phyloP scores from a whole-genome alignment of 768 basidiomycete species.

The Termitomyces eurrhizus region DNA sequence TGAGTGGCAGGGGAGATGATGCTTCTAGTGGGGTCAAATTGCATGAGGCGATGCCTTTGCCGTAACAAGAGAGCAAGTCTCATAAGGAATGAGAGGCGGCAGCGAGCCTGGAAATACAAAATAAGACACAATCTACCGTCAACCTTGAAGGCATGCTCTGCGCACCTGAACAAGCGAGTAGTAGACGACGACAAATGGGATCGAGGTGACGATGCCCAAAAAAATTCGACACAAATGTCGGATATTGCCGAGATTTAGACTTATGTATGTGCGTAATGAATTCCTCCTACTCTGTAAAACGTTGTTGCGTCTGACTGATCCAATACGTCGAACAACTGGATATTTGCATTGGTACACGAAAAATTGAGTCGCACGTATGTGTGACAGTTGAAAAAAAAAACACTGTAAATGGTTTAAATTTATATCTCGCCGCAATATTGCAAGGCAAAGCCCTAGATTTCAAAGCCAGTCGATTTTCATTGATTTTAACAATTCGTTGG shows the following conservation, averaged over 20 bases:
- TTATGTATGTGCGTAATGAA: too few relatives aligned
- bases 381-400: too few relatives aligned
- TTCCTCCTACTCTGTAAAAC: too few relatives aligned
- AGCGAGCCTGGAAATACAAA: not conserved
- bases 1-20: conserved; percentile 17
- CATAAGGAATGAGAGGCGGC: conserved; percentile 35
- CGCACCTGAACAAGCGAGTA: not conserved
- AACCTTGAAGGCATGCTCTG: not conserved
- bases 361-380: too few relatives aligned
- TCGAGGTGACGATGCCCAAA: not conserved
- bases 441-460: too few relatives aligned
- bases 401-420: too few relatives aligned
- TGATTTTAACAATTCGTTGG: not conserved
- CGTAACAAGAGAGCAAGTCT: conserved; percentile 44
- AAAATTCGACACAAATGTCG: not conserved
- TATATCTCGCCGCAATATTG: too few relatives aligned
- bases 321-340: too few relatives aligned
- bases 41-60: conserved; percentile 57
- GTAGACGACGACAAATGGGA: not conserved
- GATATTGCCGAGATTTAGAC: not conserved
- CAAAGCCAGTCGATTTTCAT: not conserved
- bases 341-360: too few relatives aligned
- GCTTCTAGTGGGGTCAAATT: conserved; percentile 39
- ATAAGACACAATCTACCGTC: not conserved
- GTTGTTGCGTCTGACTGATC: too few relatives aligned